Percentiles rank a stretch among this genome's conserved stretches.
phyloP scores from a whole-genome alignment of 2,329 filamentous ascomycete species.

The Basipetospora chlamydospora region DNA sequence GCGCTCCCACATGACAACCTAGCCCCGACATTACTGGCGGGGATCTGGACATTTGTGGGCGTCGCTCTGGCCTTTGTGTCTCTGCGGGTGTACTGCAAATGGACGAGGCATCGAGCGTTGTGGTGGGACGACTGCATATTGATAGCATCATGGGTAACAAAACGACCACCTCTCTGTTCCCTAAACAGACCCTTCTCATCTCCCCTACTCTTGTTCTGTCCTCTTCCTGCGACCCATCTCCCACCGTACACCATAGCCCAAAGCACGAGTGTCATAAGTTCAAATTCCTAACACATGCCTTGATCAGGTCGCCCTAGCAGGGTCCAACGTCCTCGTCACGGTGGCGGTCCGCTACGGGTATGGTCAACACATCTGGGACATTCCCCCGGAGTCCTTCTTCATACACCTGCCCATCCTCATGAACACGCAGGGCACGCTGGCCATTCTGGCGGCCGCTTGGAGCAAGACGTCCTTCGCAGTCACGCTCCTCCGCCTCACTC shows the following conservation, averaged over 20 bases:
- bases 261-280: neutral
- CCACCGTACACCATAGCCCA: neutral
- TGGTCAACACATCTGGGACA: slow-evolving; percentile 9
- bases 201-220: too few relatives aligned
- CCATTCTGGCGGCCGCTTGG: slow-evolving; percentile 8
- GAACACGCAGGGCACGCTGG: slow-evolving; percentile 3
- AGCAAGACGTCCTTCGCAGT: slow-evolving; percentile 17
- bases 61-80: slow-evolving; percentile 10
- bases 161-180: slow-evolving; percentile 7
- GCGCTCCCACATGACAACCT: slow-evolving; percentile 4
- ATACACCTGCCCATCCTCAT: slow-evolving; percentile 1
- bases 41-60: slow-evolving; percentile 7
- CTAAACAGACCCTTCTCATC: neutral
- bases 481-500: slow-evolving; percentile 14
- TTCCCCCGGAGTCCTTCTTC: slow-evolving; percentile 7
- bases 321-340: slow-evolving; percentile 1
- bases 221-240: too few relatives aligned
- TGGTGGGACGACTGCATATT: slow-evolving; percentile 23
- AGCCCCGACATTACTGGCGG: slow-evolving; percentile 2
- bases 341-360: slow-evolving; percentile 8
- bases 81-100: slow-evolving; percentile 22
- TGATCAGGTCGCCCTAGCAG: slow-evolving; percentile 5
- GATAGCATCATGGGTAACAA: slow-evolving; percentile 20
- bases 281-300: too few relatives aligned
- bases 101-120: slow-evolving; percentile 18